Base-by-base conservation (phyloP, 2,329 filamentous ascomycete genomes). In the Fusarium poae region DNA sequence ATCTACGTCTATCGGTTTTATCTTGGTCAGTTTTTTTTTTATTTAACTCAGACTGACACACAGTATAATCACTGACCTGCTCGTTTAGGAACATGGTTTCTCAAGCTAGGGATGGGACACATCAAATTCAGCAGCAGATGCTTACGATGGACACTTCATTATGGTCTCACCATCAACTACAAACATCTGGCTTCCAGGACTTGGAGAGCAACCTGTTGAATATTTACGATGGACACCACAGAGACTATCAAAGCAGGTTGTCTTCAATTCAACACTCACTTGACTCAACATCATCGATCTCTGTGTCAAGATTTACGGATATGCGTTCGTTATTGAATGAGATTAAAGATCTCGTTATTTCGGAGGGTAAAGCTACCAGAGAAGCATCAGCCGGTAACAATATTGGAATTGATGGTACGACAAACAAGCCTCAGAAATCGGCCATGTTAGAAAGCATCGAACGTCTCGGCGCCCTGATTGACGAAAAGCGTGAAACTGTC, bases 391-490 rank as follows among this genome's bases (percentile, higher is more conserved):
- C 5, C 5, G 10, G 7, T 23, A 10, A 18, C 6, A 15, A 34
- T 4, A n/a, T 15, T 13, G 3, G 1, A 2, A 6, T 11, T 1
- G 18, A 18, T 29, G 12, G 15, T 2, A 35, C 8, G 11, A 4
- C 34, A 15, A 18, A 18, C 9, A 10, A 10, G 23, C 9, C 37
- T 3, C 7, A 11, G 18, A 16, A 44, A 2, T 40, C 30, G 7
- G 16, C 15, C 3, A 18, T 66, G 7, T 3, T 58, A 11, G 40
- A 43, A 13, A 56, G 32, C 0, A 37, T 68, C 4, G 20, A 57
- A 21, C 43, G 53, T 2, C 61, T 68, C 2, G 25, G 44, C 15
- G 6, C 21, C n/a, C 7, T 65, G 12, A 32, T 54, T 0, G 16
- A 57, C 18, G 32, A 45, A n/a, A 62, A 57, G 18, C 16, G 34